phyloP scores from a whole-genome alignment of 345 rosid genomes.

The Pugionium dolabratum region DNA sequence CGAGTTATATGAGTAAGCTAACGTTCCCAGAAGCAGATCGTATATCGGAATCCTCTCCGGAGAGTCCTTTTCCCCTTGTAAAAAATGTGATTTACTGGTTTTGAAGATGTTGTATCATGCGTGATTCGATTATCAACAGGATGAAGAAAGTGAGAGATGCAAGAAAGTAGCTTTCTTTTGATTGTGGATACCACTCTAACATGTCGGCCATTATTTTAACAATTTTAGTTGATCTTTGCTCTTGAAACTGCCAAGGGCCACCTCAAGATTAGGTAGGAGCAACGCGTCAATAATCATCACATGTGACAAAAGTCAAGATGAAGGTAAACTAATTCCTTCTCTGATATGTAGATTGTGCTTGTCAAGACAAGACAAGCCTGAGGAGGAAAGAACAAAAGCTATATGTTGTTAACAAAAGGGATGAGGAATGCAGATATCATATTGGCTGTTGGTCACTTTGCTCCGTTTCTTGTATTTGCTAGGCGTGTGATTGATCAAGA shows the following conservation, averaged over 20 bases:
- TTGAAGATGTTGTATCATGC: constrained; percentile 2
- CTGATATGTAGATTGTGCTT: background rate
- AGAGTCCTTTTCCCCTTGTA: background rate
- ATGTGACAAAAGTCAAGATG: constrained; percentile 11
- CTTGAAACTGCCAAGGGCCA: constrained; percentile 26
- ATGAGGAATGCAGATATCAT: constrained; percentile 36
- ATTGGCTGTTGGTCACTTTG: constrained; percentile 39
- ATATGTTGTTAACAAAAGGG: background rate
- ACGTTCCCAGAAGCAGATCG: background rate
- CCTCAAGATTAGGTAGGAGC: constrained; percentile 23
- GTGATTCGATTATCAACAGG: background rate
- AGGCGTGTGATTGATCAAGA: constrained; percentile 43
- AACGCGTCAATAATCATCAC: constrained; percentile 6
- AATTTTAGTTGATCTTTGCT: background rate
- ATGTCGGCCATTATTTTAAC: constrained; percentile 8
- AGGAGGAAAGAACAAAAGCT: constrained; percentile 13
- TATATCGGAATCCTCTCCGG: too few relatives aligned
- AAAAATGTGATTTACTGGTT: constrained; percentile 2
- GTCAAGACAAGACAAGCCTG: background rate
- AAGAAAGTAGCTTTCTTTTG: constrained; percentile 18
- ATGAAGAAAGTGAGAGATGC: constrained; percentile 17
- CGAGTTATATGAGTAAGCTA: background rate
- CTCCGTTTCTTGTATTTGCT: constrained; percentile 52
- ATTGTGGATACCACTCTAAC: constrained; percentile 23
- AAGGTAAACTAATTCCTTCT: constrained; percentile 16